Conservation (phyloP, 768 basidiomycete species). For the Auriscalpium vulgare region DNA sequence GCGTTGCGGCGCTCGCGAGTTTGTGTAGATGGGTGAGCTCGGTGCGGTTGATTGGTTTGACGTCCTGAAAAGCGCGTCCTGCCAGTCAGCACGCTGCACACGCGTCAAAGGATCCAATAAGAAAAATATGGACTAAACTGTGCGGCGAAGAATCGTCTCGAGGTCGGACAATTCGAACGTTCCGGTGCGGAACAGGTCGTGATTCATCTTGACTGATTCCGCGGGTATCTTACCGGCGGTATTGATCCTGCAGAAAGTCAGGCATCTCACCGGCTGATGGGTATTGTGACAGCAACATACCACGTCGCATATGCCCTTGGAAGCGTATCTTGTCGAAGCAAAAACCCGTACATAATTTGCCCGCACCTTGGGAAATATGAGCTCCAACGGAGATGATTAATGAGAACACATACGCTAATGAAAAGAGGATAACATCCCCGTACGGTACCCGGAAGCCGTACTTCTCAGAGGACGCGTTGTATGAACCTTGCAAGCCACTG, state of each 20-base stretch:
- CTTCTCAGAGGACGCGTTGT: slow-evolving; percentile 67
- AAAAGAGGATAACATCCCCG: slow-evolving; percentile 78
- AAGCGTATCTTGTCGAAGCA: slow-evolving; percentile 77
- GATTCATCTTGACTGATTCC: slow-evolving; percentile 54
- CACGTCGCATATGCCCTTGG: slow-evolving; percentile 70
- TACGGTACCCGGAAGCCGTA: slow-evolving; percentile 67
- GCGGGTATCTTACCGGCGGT: slow-evolving; percentile 57
- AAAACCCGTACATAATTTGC: slow-evolving; percentile 78
- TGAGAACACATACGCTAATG: slow-evolving; percentile 44
- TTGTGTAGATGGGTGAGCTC: slow-evolving; percentile 38
- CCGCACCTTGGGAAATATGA: slow-evolving; percentile 44
- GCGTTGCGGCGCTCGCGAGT: slow-evolving; percentile 24
- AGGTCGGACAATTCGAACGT: slow-evolving; percentile 48
- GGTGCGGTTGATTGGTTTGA: slow-evolving; percentile 42
- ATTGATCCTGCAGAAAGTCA: slow-evolving; percentile 47
- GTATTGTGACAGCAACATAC: slow-evolving; percentile 31
- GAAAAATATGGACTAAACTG: not conserved
- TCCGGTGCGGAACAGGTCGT: slow-evolving; percentile 49
- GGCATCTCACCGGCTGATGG: not conserved
- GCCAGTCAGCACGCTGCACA: not conserved
- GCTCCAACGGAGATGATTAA: not conserved
- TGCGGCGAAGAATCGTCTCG: slow-evolving; percentile 37
- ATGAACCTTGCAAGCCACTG: slow-evolving; percentile 86
- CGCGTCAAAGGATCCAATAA: not conserved
- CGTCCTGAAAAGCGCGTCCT: slow-evolving; percentile 30